phyloP scores from a whole-genome alignment of 75 land plant genomes.

The Sequoiadendron giganteum region DNA sequence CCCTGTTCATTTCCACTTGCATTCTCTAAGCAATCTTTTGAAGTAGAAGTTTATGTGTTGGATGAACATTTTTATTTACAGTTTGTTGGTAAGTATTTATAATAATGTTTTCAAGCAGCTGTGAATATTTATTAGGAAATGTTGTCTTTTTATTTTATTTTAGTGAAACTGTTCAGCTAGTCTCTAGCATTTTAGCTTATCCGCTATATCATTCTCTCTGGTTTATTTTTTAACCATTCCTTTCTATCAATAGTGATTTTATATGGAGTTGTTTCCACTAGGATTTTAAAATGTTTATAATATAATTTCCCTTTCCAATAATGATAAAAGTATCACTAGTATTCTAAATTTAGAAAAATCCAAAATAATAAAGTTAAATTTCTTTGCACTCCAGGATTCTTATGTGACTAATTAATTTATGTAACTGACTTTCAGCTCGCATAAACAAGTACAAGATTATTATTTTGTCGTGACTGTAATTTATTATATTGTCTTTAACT shows the following conservation, averaged over 20 bases:
- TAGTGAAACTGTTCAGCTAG: neutral
- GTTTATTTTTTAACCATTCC: neutral
- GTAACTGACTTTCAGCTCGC: neutral
- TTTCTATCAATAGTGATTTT: neutral
- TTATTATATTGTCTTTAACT: neutral
- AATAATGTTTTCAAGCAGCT: neutral
- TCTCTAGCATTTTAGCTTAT: neutral
- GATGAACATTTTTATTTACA: neutral
- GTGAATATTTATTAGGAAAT: neutral
- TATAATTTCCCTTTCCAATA: neutral
- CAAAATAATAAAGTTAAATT: neutral
- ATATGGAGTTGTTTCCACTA: neutral
- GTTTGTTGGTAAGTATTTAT: neutral
- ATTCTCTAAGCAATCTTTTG: neutral
- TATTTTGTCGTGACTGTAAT: neutral
- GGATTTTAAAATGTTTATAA: neutral
- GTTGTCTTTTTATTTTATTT: neutral
- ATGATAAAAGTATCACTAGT: neutral
- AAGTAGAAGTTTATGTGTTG: neutral
- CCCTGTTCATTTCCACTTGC: neutral
- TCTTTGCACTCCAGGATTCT: neutral
- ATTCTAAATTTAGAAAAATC: neutral
- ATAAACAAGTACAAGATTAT: neutral
- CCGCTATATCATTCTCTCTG: neutral
- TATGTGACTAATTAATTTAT: neutral